A percentile compares a stretch with the other conserved stretches of the same genome.
These are phyloP conservation scores for Ascochyta lentis DNA, from an alignment of 2,329 filamentous ascomycete genomes.

Conservation along the genomic window DNA sequence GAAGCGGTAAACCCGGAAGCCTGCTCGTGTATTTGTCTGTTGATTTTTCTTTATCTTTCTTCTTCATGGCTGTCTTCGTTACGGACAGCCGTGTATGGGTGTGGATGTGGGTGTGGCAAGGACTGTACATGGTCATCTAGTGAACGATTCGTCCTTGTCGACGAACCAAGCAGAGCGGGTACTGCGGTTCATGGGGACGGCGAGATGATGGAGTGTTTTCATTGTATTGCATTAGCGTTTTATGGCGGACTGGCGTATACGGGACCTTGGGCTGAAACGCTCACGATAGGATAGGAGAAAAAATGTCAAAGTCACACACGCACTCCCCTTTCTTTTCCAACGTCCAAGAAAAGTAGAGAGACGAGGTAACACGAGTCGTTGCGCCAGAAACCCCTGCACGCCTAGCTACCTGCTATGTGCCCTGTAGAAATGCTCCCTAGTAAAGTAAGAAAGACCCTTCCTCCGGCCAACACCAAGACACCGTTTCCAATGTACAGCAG, in stretches of 20 bases:
- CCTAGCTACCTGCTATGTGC: background rate
- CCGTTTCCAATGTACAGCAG: background rate
- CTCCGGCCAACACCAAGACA: background rate
- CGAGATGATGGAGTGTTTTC: background rate
- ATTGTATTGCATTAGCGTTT: constrained; percentile 20
- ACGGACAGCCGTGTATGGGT: too few relatives aligned
- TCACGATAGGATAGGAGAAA: constrained; percentile 5
- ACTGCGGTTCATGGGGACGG: too few relatives aligned
- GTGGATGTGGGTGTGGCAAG: too few relatives aligned
- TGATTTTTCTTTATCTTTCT: too few relatives aligned
- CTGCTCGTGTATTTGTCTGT: too few relatives aligned
- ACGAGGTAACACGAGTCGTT: background rate
- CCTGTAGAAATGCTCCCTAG: constrained; percentile 11
- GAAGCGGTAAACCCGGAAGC: constrained; percentile 50
- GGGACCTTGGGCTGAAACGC: background rate
- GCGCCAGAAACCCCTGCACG: background rate
- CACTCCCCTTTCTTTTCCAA: background rate
- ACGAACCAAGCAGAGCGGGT: background rate
- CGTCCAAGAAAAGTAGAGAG: background rate
- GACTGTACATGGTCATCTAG: too few relatives aligned
- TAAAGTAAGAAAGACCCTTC: background rate
- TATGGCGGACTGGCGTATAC: constrained; percentile 13
- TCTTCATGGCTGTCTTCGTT: too few relatives aligned
- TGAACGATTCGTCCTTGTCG: background rate
- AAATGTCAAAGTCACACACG: background rate